phyloP scores from a whole-genome alignment of 2,329 filamentous ascomycete genomes.

The Dactylonectria estremocensis region DNA sequence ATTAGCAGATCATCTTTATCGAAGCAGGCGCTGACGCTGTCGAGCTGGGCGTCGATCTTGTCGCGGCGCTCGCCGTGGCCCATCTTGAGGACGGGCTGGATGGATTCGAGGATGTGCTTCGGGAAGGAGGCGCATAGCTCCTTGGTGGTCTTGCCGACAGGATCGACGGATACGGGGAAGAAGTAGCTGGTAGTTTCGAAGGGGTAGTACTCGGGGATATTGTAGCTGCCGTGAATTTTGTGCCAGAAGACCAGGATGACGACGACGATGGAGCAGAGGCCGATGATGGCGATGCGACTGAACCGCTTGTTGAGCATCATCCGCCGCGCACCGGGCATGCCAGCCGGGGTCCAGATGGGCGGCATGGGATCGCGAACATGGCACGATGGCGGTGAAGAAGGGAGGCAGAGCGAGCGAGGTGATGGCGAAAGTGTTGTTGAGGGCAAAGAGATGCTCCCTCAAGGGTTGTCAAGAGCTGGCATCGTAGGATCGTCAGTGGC shows the following conservation, averaged over 20 bases:
- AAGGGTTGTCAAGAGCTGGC: conserved; percentile 18
- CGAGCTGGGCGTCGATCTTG: conserved; percentile 60
- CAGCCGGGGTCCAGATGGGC: conserved; percentile 45
- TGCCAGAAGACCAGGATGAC: conserved; percentile 46
- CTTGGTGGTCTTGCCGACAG: conserved; percentile 41
- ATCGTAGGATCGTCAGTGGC: conserved; percentile 15
- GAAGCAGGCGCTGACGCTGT: conserved; percentile 68
- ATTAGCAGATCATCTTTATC: conserved; percentile 59
- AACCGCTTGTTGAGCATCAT: conserved; percentile 52
- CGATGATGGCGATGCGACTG: conserved; percentile 48
- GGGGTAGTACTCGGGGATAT: conserved; percentile 48
- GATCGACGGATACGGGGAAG: conserved; percentile 49
- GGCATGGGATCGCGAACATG: conserved; percentile 46
- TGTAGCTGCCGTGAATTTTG: conserved; percentile 43
- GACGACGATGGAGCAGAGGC: conserved; percentile 43
- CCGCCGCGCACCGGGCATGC: conserved; percentile 40
- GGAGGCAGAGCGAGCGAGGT: neutral
- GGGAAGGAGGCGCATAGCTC: conserved; percentile 53
- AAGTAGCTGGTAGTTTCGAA: conserved; percentile 51
- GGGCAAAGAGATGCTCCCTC: conserved; percentile 16
- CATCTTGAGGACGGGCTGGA: conserved; percentile 54
- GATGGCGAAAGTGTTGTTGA: conserved; percentile 1
- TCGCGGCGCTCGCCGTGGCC: conserved; percentile 50
- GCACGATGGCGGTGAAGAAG: conserved; percentile 36
- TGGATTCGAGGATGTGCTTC: conserved; percentile 49